Conservation (phyloP, 306 rosid species). For the Sophora flavescens region DNA sequence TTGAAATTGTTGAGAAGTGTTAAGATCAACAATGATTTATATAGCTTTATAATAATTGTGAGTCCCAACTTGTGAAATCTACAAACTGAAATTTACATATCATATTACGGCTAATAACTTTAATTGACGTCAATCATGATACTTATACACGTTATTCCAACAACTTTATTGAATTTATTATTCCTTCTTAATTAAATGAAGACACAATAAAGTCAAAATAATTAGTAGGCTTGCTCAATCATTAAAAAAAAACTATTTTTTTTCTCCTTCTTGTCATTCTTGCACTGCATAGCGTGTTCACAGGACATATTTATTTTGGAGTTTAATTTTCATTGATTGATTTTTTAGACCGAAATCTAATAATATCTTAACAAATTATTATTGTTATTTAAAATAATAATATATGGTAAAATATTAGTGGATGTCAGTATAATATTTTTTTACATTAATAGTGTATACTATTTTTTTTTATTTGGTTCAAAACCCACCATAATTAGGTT, state of each 20-base stretch:
- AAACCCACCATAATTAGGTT: too few species aligned
- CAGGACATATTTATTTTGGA: too few species aligned
- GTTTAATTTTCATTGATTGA: too few species aligned
- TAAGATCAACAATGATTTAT: constrained; percentile 40
- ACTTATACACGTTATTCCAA: constrained; percentile 60
- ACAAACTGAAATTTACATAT: constrained; percentile 42
- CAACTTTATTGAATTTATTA: constrained; percentile 43
- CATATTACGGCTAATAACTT: constrained; percentile 45
- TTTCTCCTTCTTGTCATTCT: constrained; percentile 30
- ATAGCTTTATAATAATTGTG: constrained; percentile 41
- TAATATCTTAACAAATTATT: too few species aligned
- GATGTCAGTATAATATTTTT: too few species aligned
- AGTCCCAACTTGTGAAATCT: constrained; percentile 32
- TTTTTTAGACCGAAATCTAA: too few species aligned
- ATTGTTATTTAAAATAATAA: too few species aligned
- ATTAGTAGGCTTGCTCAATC: constrained; percentile 53
- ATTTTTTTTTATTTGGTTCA: too few species aligned
- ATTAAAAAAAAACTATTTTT: constrained; percentile 43
- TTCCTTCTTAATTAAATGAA: constrained; percentile 59
- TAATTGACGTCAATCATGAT: constrained; percentile 53
- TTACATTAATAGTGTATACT: too few species aligned
- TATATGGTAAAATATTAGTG: too few species aligned
- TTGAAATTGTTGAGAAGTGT: constrained; percentile 40
- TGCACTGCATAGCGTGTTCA: too few species aligned
- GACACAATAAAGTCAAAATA: constrained; percentile 51